Conservation (phyloP, 768 basidiomycete species). For the Termitomyces bulborhizus region DNA sequence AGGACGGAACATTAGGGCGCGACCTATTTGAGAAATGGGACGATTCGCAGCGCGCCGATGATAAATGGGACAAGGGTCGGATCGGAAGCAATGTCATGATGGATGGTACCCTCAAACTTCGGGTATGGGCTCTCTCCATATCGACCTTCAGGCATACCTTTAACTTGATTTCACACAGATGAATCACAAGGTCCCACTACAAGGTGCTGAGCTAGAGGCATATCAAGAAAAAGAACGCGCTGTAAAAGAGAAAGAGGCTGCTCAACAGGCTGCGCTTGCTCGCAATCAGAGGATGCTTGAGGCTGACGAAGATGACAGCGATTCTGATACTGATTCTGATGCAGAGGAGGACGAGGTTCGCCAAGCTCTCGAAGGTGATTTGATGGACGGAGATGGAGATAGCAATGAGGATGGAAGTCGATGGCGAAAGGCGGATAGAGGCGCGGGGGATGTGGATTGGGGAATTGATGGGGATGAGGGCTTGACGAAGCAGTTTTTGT, state of each 20-base stretch:
- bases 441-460: slow-evolving; percentile 58
- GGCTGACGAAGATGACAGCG: slow-evolving; percentile 88
- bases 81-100: slow-evolving; percentile 85
- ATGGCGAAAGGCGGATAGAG: slow-evolving; percentile 40
- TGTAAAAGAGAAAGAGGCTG: slow-evolving; percentile 78
- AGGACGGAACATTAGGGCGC: slow-evolving; percentile 75
- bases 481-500: slow-evolving; percentile 65
- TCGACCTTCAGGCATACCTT: background rate
- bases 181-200: slow-evolving; percentile 82
- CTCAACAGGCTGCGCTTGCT: slow-evolving; percentile 76
- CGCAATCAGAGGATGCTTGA: slow-evolving; percentile 87
- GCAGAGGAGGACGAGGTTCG: slow-evolving; percentile 59
- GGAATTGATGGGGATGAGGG: slow-evolving; percentile 72
- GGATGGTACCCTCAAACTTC: slow-evolving; percentile 61
- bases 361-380: slow-evolving; percentile 44
- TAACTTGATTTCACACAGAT: slow-evolving; percentile 41
- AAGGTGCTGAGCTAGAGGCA: slow-evolving; percentile 82
- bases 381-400: slow-evolving; percentile 38
- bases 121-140: slow-evolving; percentile 34
- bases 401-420: slow-evolving; percentile 20
- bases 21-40: slow-evolving; percentile 87
- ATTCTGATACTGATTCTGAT: slow-evolving; percentile 65
- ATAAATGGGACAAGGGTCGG: slow-evolving; percentile 85
- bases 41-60: slow-evolving; percentile 65
- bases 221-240: slow-evolving; percentile 71